These are phyloP conservation scores for Pezicula rhizophila DNA, from an alignment of 2,329 filamentous ascomycete genomes.

Conservation along the genomic window DNA sequence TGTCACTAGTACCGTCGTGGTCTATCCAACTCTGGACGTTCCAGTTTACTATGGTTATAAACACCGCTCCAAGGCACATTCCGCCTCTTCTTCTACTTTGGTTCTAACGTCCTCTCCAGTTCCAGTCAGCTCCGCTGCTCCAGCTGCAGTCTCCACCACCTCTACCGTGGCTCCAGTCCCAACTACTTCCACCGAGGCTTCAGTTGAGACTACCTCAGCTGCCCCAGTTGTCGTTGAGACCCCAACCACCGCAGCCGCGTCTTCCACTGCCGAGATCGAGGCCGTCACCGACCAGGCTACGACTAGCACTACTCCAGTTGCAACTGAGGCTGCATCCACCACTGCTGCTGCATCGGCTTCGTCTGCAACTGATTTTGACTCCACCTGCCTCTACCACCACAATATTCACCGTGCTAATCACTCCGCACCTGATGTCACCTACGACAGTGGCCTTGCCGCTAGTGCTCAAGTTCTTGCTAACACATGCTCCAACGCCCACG, in stretches of 20 bases:
- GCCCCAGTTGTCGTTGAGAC: background rate
- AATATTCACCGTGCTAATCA: conserved; percentile 84
- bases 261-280: too few species aligned
- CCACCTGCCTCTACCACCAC: conserved; percentile 47
- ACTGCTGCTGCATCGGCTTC: conserved; percentile 12
- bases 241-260: too few species aligned
- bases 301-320: conserved; percentile 2
- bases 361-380: conserved; percentile 13
- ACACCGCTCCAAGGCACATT: background rate
- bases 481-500: conserved; percentile 67
- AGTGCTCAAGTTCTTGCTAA: conserved; percentile 60
- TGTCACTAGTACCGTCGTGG: conserved; percentile 14
- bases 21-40: conserved; percentile 4
- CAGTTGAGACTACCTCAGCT: background rate
- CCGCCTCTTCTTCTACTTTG: conserved; percentile 9
- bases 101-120: conserved; percentile 1
- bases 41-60: background rate
- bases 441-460: conserved; percentile 56
- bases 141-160: conserved; percentile 11
- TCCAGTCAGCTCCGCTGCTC: conserved; percentile 1
- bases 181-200: conserved; percentile 2
- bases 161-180: conserved; percentile 6
- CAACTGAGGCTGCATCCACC: conserved; percentile 5
- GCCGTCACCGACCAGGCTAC: too few species aligned
- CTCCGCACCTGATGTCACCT: conserved; percentile 58